phyloP scores from a whole-genome alignment of 352 stramenopile genomes.

The Pseudoperonospora humuli region DNA sequence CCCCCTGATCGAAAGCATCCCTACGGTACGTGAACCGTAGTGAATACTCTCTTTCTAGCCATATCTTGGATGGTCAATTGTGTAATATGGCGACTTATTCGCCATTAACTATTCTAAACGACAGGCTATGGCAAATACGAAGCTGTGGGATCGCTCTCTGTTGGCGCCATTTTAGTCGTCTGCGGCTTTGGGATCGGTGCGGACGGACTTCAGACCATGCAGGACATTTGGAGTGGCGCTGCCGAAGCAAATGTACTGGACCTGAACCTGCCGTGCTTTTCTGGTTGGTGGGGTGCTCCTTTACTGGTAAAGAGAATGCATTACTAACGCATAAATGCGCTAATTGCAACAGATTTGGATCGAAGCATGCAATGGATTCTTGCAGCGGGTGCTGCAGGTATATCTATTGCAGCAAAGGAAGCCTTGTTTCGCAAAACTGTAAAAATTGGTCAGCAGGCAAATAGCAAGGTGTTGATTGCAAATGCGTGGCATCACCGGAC shows the following conservation, averaged over 20 bases:
- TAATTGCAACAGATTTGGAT: conserved; percentile 31
- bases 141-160: conserved; percentile 77
- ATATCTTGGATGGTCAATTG: neutral
- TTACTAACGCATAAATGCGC: neutral
- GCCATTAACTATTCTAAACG: neutral
- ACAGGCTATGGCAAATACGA: conserved; percentile 86
- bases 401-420: conserved; percentile 93
- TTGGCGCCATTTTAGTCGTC: conserved; percentile 76
- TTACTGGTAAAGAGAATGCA: neutral
- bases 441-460: conserved; percentile 85
- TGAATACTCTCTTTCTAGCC: neutral
- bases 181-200: conserved; percentile 63
- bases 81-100: neutral
- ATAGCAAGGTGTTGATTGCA: conserved; percentile 94
- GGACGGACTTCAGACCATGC: conserved; percentile 63
- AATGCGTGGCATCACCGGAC: conserved; percentile 96
- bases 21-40: conserved; percentile 45
- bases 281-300: conserved; percentile 13
- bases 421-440: conserved; percentile 91
- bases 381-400: conserved; percentile 72
- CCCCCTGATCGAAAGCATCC: conserved; percentile 91
- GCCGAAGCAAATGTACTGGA: conserved; percentile 21
- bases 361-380: conserved; percentile 52
- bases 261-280: conserved; percentile 39
- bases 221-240: conserved; percentile 50